A percentile compares a stretch with the other conserved stretches of the same genome.
phyloP scores from a whole-genome alignment of 331 rosid species.

The Saraca asoca region DNA sequence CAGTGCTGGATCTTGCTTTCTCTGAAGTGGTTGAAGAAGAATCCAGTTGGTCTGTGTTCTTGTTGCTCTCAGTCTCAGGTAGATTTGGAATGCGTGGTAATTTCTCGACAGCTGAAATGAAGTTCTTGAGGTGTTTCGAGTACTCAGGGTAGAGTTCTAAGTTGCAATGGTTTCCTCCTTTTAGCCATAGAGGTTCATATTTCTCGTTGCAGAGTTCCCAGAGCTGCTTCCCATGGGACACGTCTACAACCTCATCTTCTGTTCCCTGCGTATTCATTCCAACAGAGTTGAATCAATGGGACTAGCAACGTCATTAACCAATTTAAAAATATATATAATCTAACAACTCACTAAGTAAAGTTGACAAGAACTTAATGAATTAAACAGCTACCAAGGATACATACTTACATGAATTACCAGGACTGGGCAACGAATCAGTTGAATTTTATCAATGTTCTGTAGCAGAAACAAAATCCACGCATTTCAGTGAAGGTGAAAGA shows the following conservation, averaged over 20 bases:
- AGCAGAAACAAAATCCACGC: slow-evolving; percentile 23
- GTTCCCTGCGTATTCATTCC: slow-evolving; percentile 51
- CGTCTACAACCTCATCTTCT: slow-evolving; percentile 71
- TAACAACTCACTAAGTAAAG: no score
- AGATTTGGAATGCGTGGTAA: slow-evolving; percentile 27
- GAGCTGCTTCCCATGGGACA: slow-evolving; percentile 67
- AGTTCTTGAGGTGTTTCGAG: slow-evolving; percentile 60
- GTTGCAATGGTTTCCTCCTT: slow-evolving; percentile 67
- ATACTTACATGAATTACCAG: slow-evolving; percentile 67
- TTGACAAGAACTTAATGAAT: no score
- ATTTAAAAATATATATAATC: no score
- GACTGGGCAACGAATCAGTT: slow-evolving; percentile 57
- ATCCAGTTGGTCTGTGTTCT: slow-evolving; percentile 25
- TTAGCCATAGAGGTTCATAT: slow-evolving; percentile 71
- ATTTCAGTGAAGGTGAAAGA: not conserved
- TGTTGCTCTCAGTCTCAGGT: not conserved
- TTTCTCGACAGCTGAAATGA: slow-evolving; percentile 61
- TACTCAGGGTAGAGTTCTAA: slow-evolving; percentile 67
- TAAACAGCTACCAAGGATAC: not conserved
- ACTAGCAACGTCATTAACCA: no score
- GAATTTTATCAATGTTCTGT: slow-evolving; percentile 71
- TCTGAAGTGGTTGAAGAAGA: slow-evolving; percentile 34
- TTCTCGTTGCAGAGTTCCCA: slow-evolving; percentile 76
- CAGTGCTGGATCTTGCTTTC: slow-evolving; percentile 50
- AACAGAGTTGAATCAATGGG: no score